Evolutionary conservation across 306 rosid species (phyloP), one percentile per base, ranked within the genome.

Genomic region (Spatholobus suberectus): DNA sequence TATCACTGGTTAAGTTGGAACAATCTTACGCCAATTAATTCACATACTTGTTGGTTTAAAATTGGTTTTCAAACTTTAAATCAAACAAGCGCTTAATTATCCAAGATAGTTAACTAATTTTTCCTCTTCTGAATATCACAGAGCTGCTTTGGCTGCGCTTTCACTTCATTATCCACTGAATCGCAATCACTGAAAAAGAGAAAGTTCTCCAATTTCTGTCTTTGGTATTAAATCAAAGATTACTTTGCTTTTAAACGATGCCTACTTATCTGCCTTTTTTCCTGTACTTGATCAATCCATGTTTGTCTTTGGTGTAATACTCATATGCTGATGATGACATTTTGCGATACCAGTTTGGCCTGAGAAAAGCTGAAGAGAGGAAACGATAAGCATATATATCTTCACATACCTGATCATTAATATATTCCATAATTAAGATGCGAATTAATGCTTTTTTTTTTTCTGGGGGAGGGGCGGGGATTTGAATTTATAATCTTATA

Each of bases 211-310:
- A 49, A 38, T 72, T 72, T n/a, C 23, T 38, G 32, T 61, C 81
- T 43, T 66, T 35, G 76, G 11, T 26, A 75, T 75, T 79, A 69
- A 75, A 59, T 80, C 63, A 69, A 59, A 75, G 8, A 26, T 49
- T 55, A 80, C 79, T 76, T 41, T 77, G 85, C 59, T 76, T 54
- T 17, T 77, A 70, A 80, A 76, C 70, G 79, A 85, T 75, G 79
- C 79, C 14, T 37, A 68, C 78, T 68, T 68, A 80, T 85, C 58
- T 58, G 72, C 43, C 61, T 51, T 65, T 44, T 62, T 70, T n/a
- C 4, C 37, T 1, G 24, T 37, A 32, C 34, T 62, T 77, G 61
- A 85, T 81, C 66, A 24, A 49, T 38, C 27, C 6, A 32, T 52
- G 14, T 63, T 85, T 34, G 75, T 43, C 62, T 75, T 75, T 57